Evolutionary conservation across 257 asterid genomes (phyloP).

Genomic region (Plantago ovata): DNA sequence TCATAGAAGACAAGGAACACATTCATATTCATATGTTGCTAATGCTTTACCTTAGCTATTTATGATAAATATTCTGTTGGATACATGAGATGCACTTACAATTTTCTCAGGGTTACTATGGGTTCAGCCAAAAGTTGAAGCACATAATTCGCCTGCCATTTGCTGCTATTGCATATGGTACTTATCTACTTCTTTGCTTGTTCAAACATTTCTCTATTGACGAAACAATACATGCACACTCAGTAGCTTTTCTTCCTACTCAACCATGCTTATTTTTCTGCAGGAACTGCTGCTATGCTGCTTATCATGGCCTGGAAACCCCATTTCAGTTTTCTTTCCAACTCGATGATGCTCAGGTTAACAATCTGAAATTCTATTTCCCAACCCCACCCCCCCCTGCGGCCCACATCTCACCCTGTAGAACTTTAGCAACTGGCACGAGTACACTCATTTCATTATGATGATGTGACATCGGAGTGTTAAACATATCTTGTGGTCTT

Average conservation of each 20-base stretch:
- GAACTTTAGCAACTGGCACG: constrained; percentile 8
- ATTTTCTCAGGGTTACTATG: constrained; percentile 87
- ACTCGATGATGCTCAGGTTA: constrained; percentile 75
- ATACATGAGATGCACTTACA: constrained; percentile 19
- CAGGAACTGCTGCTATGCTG: constrained; percentile 96
- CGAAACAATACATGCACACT: constrained; percentile 8
- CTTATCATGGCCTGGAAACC: constrained; percentile 94
- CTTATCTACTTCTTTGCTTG: constrained; percentile 16
- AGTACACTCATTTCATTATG: not conserved
- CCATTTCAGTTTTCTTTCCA: constrained; percentile 63
- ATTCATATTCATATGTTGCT: not conserved
- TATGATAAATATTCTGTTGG: constrained; percentile 22
- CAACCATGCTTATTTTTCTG: constrained; percentile 22
- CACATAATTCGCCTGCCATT: constrained; percentile 86
- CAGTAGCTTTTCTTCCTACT: constrained; percentile 10
- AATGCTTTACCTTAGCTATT: constrained; percentile 9
- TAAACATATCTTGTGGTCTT: constrained; percentile 3
- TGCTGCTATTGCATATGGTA: constrained; percentile 87
- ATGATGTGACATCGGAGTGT: constrained; percentile 7
- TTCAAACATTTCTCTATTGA: constrained; percentile 1
- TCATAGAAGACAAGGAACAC: constrained; percentile 3
- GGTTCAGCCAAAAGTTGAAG: constrained; percentile 97
- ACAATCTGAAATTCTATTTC: constrained; percentile 14
- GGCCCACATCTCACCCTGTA: too few species aligned
- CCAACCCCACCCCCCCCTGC: too few species aligned